Base-by-base conservation (phyloP, 2,329 filamentous ascomycete species). In the Xylaria digitata region DNA sequence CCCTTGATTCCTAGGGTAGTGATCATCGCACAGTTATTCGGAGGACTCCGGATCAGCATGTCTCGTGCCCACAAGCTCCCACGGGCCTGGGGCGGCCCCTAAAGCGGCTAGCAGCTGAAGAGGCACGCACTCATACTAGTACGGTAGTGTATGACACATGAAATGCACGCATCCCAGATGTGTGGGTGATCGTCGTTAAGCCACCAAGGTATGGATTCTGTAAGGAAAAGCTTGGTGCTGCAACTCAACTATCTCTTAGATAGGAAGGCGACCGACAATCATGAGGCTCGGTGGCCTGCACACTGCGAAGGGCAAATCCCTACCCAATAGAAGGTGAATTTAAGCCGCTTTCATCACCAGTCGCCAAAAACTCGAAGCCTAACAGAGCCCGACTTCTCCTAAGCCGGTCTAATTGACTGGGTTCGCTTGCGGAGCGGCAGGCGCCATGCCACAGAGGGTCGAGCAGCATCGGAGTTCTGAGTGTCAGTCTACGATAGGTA, bases 1-100 rank as follows among this genome's bases (percentile, higher is more conserved):
- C 26, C 54, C 52, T 46, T 13, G 40, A 49, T 17, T 17, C n/a
- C 32, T 43, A 21, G 40, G n/a, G 23, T n/a, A 17, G 43, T 32
- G 57, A 61, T 62, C 56, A 59, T 64, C 53, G 23, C 34, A 54
- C 32, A 60, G 54, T n/a, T 62, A 21, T 43, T 56, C 67, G 65
- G 67, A 65, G 21, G 23, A 43, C 55, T 63, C 65, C 67, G 67
- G 65, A 67, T 70, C 61, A 50, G 52, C 61, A 43, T 50, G 57
- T 45, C 61, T 61, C 21, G 61, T 52, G 21, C 26, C 49, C 21
- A 52, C 30, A 58, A 17, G 34, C 52, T 43, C 43, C 34, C 43
- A 15, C 32, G 15, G 9, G 23, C 32, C 48, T 54, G 55, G 30
- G 19, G 17, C 48, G 58, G 32, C 40, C 17, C 40, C 42, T 21